Evolutionary conservation across 352 stramenopile genomes (phyloP), one percentile per base, ranked within the genome.

Genomic region (Phytophthora multivora): DNA sequence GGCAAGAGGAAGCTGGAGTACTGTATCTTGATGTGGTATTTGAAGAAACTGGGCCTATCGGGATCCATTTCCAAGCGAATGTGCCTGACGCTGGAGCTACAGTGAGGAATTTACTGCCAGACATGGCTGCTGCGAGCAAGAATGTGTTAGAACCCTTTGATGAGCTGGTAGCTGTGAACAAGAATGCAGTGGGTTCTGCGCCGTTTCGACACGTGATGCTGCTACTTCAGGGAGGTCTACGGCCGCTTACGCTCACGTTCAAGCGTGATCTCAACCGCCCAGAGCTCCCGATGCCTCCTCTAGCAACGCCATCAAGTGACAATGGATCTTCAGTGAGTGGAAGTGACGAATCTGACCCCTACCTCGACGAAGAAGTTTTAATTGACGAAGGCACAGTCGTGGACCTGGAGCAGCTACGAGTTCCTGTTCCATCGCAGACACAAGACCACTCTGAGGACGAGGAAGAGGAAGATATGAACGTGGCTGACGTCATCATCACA

Each of bases 141-240:
- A 62, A 66, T 3, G 53, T 80, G 21, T 53, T 95, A 15, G 67
- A 87, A 45, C 72, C 79, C 21, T 89, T 78, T 54, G 83, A 91
- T 59, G 77, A 80, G 13, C 51, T 95, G 7, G 71, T 95, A n/a
- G 79, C 80, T 18, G 84, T 95, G 28, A 95, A 95, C 66, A 77
- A 89, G 45, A 78, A 86, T 49, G 60, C 71, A 0, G 84, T 95
- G 7, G 71, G 83, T 39, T 65, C 63, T 33, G 86, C 86, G 3
- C 80, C 84, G 36, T 95, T 95, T 57, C 83, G 80, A 1, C 84
- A 93, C 47, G 72, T 90, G 16, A 95, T 95, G 86, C 51, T 95
- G 10, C 36, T 95, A 9, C 50, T 95, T 7, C 79, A 95, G 68
- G 86, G 86, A 26, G 86, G 86, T 1, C 64, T 91, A 16, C 79